These are phyloP conservation scores for Oryza officinalis DNA, from an alignment of 176 grass and related monocot species.

Conservation along the genomic window DNA sequence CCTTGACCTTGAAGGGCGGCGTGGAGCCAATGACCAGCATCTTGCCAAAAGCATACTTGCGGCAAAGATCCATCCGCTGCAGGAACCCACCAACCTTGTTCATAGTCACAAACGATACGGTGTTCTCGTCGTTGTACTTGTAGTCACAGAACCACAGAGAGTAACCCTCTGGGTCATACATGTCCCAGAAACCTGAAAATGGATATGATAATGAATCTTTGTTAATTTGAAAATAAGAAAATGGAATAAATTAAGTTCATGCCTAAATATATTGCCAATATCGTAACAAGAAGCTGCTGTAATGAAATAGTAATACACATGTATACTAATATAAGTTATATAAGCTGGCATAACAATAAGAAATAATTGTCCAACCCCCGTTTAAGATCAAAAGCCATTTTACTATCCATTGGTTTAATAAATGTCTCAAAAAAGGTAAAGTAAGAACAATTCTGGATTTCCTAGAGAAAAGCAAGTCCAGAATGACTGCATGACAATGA, in stretches of 20 bases:
- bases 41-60: constrained; percentile 97
- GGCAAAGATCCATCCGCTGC: constrained; percentile 87
- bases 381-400: background rate
- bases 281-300: background rate
- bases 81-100: constrained; percentile 97
- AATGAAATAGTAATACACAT: background rate
- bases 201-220: background rate
- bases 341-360: background rate
- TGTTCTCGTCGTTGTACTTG: constrained; percentile 98
- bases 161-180: constrained; percentile 97
- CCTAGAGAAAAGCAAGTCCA: background rate
- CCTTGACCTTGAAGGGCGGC: constrained; percentile 92
- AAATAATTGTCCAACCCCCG: background rate
- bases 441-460: background rate
- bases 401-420: background rate
- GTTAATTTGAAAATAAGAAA: background rate
- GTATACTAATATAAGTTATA: background rate
- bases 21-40: constrained; percentile 85
- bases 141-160: constrained; percentile 99
- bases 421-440: background rate
- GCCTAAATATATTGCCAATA: background rate
- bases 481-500: background rate
- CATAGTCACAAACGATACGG: constrained; percentile 76
- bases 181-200: constrained; percentile 95
- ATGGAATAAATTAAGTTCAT: background rate